phyloP scores from a whole-genome alignment of 495 filamentous ascomycete genomes.

The Penicillium goetzii region DNA sequence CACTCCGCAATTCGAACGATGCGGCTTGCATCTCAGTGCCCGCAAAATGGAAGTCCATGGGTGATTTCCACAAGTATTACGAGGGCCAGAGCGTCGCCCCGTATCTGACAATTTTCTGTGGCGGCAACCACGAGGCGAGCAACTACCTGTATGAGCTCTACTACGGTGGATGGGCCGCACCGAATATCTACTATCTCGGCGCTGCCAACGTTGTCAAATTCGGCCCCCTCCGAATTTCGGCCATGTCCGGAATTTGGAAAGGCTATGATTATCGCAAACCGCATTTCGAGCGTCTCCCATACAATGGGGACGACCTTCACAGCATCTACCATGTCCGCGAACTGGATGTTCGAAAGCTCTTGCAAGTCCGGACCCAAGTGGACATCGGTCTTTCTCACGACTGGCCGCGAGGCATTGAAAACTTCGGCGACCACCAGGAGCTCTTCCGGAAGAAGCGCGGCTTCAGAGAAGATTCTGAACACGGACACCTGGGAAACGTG shows the following conservation, averaged over 20 bases:
- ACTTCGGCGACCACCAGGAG: constrained; percentile 61
- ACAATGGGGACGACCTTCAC: constrained; percentile 69
- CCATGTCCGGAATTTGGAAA: constrained; percentile 92
- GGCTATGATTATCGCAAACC: constrained; percentile 77
- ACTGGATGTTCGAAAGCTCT: constrained; percentile 85
- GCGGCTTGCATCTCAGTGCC: constrained; percentile 86
- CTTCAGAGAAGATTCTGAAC: constrained; percentile 72
- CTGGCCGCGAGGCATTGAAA: constrained; percentile 85
- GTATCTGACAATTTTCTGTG: constrained; percentile 88
- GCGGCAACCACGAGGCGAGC: constrained; percentile 92
- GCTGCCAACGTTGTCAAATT: constrained; percentile 84
- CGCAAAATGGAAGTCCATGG: constrained; percentile 76
- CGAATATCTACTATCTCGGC: constrained; percentile 95
- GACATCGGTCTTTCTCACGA: constrained; percentile 93
- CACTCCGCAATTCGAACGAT: constrained; percentile 85
- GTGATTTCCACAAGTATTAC: constrained; percentile 94
- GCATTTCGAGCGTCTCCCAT: constrained; percentile 87
- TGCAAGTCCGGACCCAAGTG: constrained; percentile 80
- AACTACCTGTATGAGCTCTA: constrained; percentile 87
- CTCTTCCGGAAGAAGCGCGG: constrained; percentile 72
- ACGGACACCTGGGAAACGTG: constrained; percentile 72
- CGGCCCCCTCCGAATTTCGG: constrained; percentile 85
- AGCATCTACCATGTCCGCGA: constrained; percentile 87
- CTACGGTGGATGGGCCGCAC: constrained; percentile 96
- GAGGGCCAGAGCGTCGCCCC: constrained; percentile 75